Evolutionary conservation across 345 rosid species (phyloP).

Genomic region (Hibiscus trionum): DNA sequence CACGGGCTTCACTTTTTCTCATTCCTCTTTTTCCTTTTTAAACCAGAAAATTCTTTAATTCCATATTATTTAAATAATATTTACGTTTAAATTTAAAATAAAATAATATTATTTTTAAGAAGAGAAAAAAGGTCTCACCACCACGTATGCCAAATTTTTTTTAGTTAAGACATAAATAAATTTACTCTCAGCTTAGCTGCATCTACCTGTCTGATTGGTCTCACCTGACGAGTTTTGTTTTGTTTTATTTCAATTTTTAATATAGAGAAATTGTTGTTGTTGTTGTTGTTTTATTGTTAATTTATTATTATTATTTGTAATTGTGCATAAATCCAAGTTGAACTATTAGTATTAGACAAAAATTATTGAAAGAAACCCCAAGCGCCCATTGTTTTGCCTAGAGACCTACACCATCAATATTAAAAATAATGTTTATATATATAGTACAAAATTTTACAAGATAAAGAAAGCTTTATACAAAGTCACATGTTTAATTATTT

Average conservation of each 20-base stretch:
- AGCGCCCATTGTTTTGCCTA: slow-evolving; percentile 30
- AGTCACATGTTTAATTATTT: slow-evolving; percentile 26
- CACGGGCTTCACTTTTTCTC: slow-evolving; percentile 56
- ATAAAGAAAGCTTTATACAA: background rate
- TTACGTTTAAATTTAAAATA: background rate
- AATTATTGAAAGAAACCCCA: slow-evolving; percentile 4
- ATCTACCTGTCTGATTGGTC: slow-evolving; percentile 11
- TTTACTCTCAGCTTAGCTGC: background rate
- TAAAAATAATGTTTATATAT: too few relatives aligned
- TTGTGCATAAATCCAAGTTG: background rate
- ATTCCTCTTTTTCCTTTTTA: background rate
- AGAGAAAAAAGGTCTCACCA: background rate
- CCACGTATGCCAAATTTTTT: background rate
- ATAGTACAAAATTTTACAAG: too few relatives aligned
- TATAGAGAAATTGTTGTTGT: background rate
- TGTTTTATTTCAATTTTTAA: background rate
- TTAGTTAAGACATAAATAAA: background rate
- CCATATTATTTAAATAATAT: background rate
- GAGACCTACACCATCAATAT: background rate
- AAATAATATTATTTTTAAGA: background rate
- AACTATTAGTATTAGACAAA: background rate
- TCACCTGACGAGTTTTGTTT: background rate
- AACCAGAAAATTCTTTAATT: background rate
- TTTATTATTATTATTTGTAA: background rate
- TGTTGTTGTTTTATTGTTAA: too few relatives aligned